phyloP scores from a whole-genome alignment of 257 asterid species.

The Plantago elongata region DNA sequence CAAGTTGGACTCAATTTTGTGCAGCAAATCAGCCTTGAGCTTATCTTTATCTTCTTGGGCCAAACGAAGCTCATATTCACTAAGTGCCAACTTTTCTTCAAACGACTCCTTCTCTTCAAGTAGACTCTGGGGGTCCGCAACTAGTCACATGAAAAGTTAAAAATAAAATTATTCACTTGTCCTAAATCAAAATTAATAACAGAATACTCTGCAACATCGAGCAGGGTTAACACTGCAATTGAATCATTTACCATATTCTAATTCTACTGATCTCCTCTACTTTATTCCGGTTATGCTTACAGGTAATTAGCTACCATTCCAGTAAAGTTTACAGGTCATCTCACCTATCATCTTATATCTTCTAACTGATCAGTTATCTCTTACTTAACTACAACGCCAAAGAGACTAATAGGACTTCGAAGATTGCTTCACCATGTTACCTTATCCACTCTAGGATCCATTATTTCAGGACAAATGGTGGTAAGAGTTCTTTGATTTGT shows the following conservation, averaged over 20 bases:
- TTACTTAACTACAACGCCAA: no score
- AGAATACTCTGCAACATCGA: conserved; percentile 10
- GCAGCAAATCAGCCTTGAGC: conserved; percentile 70
- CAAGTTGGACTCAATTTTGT: conserved; percentile 42
- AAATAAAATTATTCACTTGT: conserved; percentile 6
- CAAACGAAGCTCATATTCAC: conserved; percentile 92
- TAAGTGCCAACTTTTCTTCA: conserved; percentile 83
- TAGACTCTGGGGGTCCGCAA: conserved; percentile 87
- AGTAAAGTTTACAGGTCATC: background rate
- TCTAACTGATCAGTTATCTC: no score
- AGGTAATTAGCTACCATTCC: background rate
- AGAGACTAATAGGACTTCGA: background rate
- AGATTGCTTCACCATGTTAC: background rate
- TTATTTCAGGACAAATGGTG: background rate
- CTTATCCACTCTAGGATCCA: conserved; percentile 10
- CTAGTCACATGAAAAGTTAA: conserved; percentile 37
- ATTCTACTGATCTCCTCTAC: background rate
- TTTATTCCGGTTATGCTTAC: background rate
- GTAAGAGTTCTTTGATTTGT: conserved; percentile 7
- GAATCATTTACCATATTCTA: background rate
- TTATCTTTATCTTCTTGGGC: conserved; percentile 80
- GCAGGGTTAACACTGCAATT: no score
- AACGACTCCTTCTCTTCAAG: conserved; percentile 81
- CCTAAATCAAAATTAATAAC: conserved; percentile 9
- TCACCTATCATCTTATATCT: no score